A percentile compares a stretch with the other conserved stretches of the same genome.
Evolutionary conservation across 2,329 filamentous ascomycete genomes (phyloP).

Genomic region (Bipolaris victoriae): DNA sequence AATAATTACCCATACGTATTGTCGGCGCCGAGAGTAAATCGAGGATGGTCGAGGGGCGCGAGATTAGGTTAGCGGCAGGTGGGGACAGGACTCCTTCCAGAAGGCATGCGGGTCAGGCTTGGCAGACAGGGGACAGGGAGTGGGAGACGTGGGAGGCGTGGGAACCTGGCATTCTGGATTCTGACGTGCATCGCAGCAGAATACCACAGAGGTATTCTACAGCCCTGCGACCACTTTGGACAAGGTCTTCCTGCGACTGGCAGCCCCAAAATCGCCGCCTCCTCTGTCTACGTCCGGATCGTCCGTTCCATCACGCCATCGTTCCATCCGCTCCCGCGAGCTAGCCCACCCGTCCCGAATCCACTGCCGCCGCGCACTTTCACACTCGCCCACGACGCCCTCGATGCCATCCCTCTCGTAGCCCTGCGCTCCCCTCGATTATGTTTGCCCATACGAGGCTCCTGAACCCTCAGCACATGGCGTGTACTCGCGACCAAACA

Average conservation of each 20-base stretch:
- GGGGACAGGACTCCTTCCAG: constrained; percentile 14
- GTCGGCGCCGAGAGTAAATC: neutral
- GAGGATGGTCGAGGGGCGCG: neutral
- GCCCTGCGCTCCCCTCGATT: constrained; percentile 31
- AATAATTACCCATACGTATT: neutral
- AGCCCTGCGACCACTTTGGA: constrained; percentile 12
- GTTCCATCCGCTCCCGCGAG: neutral
- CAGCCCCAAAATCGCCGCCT: neutral
- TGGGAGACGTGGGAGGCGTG: constrained; percentile 13
- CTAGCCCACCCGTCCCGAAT: constrained; percentile 16
- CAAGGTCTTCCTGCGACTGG: neutral
- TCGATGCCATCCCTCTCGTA: constrained; percentile 27
- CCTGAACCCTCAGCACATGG: constrained; percentile 31
- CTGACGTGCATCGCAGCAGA: constrained; percentile 24
- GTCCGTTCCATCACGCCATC: neutral
- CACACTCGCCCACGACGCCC: constrained; percentile 14
- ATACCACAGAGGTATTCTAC: constrained; percentile 1
- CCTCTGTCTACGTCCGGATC: neutral
- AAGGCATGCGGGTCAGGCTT: constrained; percentile 13
- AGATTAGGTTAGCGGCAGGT: constrained; percentile 1
- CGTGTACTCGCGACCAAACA: constrained; percentile 33
- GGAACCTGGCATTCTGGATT: constrained; percentile 25
- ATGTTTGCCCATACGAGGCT: constrained; percentile 36
- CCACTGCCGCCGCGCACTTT: constrained; percentile 16
- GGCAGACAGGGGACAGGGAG: constrained; percentile 13